Evolutionary conservation across 2,329 filamentous ascomycete species (phyloP), one percentile per base, ranked within the genome.

Genomic region (Microcyclospora pomicola): DNA sequence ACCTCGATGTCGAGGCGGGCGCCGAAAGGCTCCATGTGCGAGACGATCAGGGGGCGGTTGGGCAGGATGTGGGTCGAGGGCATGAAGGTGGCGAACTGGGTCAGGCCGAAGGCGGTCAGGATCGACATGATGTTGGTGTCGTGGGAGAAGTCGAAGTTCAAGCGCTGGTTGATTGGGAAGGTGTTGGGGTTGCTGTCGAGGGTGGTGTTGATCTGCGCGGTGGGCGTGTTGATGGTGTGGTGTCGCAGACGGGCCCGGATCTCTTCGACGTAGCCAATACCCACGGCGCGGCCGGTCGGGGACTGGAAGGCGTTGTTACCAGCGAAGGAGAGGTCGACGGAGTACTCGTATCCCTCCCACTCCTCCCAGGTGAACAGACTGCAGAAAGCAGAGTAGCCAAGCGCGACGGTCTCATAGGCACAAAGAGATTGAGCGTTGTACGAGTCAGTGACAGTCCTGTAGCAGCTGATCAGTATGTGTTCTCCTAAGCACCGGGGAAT

Each of bases 131-230:
- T 56, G 45, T 57, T 54, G 27, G 77, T 80, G 58, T 87, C 82
- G 56, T 87, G 82, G 12, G 73, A 77, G 56, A 86, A 86, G 62
- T 86, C 82, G 35, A 86, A 72, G 56, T 85, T 84, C 12, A 87
- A 65, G 15, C 65, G 71, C 54, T 87, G 82, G 52, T 84, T 73
- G 3, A 82, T 60, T 0, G 82, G 82, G 55, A 87, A 87, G 0
- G 80, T 86, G 28, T 64, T 64, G 0, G 68, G 68, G 56, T 70
- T 82, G 52, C 68, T 73, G 61, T 82, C 78, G 24, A 83, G 69
- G 0, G 80, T 83, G n/a, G 71, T 66, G 53, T 84, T 83, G 61
- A 67, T 57, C 39, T 67, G 62, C 0, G 59, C 64, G 0, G 55
- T 51, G 0, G 64, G 62, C 3, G 50, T 43, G 14, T 55, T 57